Evolutionary conservation across 2,329 filamentous ascomycete species (phyloP).

Genomic region (Tolypocladium endophyticum): DNA sequence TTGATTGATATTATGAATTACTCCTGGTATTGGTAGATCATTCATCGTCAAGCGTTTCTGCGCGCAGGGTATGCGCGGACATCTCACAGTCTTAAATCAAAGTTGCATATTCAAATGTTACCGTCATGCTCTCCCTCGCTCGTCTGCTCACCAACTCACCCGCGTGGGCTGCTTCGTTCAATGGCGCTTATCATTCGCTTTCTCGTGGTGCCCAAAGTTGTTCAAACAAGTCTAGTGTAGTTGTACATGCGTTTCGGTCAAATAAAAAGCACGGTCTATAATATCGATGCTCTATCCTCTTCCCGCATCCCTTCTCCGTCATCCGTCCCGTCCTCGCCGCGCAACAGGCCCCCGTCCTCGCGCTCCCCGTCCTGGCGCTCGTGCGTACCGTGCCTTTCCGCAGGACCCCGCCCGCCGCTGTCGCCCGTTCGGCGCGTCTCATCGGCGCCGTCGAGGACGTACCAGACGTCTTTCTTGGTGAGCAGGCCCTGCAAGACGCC

Average conservation of each 20-base stretch:
- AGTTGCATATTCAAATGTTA: background rate
- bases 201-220: background rate
- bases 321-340: conserved; percentile 22
- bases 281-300: conserved; percentile 10
- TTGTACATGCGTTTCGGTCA: background rate
- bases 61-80: background rate
- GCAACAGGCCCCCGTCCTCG: conserved; percentile 33
- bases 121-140: background rate
- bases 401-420: background rate
- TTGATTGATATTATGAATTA: background rate
- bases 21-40: background rate
- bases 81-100: background rate
- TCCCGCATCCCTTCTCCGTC: conserved; percentile 9
- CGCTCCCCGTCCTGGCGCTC: conserved; percentile 26
- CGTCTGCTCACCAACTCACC: background rate
- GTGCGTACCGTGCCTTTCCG: conserved; percentile 21
- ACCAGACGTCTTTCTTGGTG: conserved; percentile 98
- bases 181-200: background rate
- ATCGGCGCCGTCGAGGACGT: conserved; percentile 71
- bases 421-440: conserved; percentile 38
- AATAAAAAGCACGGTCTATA: conserved; percentile 8
- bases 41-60: background rate
- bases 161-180: background rate
- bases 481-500: conserved; percentile 75
- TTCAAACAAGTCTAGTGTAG: background rate